Evolutionary conservation across 2,329 filamentous ascomycete genomes (phyloP).

Genomic region (Penicillium occitanis): DNA sequence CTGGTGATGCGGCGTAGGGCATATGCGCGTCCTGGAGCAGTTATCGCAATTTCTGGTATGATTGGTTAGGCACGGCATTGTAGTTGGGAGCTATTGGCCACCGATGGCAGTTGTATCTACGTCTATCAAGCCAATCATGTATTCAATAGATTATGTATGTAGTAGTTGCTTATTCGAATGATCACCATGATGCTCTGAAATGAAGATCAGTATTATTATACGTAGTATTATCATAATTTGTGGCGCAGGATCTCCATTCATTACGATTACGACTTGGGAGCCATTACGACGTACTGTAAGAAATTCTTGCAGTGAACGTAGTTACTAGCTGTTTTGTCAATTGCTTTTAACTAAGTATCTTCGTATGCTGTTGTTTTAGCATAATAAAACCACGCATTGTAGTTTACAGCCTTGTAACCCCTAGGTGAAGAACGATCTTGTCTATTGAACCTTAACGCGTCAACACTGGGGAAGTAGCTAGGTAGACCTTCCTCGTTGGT

Average conservation of each 20-base stretch:
- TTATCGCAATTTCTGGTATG: not conserved
- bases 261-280: not conserved
- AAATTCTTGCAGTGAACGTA: not conserved
- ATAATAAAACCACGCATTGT: not conserved
- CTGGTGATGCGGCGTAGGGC: not conserved
- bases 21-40: not conserved
- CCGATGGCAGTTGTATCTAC: not conserved
- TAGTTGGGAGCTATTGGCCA: not conserved
- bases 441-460: slow-evolving; percentile 8
- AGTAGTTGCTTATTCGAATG: not conserved
- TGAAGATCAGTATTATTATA: not conserved
- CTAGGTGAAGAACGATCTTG: not conserved
- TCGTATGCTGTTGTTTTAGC: not conserved
- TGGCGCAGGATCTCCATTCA: not conserved
- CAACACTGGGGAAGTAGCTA: not conserved
- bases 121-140: not conserved
- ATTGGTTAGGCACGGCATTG: not conserved
- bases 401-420: not conserved
- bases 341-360: not conserved
- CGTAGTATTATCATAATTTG: not conserved
- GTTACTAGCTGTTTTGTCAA: not conserved
- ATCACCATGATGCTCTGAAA: not conserved
- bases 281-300: not conserved
- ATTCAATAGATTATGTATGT: not conserved
- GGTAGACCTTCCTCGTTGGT: slow-evolving; percentile 1